These are phyloP conservation scores for Pseudogymnoascus sp. DNA, from an alignment of 2,329 filamentous ascomycete species.

Conservation along the genomic window DNA sequence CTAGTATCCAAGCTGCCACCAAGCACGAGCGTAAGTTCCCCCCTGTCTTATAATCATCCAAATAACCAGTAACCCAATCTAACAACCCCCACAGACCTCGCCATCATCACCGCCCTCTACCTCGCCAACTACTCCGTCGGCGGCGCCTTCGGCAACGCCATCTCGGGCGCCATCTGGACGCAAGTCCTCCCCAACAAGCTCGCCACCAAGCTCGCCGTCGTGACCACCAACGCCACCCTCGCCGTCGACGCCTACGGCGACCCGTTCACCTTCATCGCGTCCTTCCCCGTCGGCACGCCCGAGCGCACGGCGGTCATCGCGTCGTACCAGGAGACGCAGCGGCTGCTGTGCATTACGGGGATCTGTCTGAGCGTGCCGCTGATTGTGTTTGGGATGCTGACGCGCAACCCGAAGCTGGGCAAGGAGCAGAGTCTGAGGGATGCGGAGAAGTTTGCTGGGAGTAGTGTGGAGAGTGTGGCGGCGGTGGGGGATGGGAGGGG, in stretches of 20 bases:
- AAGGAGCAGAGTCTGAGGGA: conserved; percentile 11
- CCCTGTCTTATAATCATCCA: not conserved
- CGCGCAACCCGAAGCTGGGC: conserved; percentile 37
- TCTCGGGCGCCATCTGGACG: conserved; percentile 56
- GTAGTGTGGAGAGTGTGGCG: not conserved
- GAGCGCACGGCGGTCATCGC: conserved; percentile 16
- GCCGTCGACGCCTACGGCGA: conserved; percentile 27
- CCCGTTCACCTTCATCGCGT: conserved; percentile 32
- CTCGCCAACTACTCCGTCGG: conserved; percentile 54
- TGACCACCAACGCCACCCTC: conserved; percentile 29
- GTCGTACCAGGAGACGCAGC: conserved; percentile 37
- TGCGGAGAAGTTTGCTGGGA: conserved; percentile 8
- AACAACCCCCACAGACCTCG: conserved; percentile 35
- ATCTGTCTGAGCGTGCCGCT: conserved; percentile 40
- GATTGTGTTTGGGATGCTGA: conserved; percentile 36
- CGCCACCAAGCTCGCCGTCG: conserved; percentile 32
- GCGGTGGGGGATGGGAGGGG: not conserved
- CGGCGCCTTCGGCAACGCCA: conserved; percentile 35
- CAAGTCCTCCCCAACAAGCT: conserved; percentile 41
- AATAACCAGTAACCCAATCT: not conserved
- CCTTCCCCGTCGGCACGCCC: conserved; percentile 36
- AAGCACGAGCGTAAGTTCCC: conserved; percentile 34
- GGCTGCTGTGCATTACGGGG: conserved; percentile 41
- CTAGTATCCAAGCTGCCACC: conserved; percentile 41
- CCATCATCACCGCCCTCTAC: conserved; percentile 56